Conservation (phyloP, 805 yeast species). For the Saccharomyces jurei region DNA sequence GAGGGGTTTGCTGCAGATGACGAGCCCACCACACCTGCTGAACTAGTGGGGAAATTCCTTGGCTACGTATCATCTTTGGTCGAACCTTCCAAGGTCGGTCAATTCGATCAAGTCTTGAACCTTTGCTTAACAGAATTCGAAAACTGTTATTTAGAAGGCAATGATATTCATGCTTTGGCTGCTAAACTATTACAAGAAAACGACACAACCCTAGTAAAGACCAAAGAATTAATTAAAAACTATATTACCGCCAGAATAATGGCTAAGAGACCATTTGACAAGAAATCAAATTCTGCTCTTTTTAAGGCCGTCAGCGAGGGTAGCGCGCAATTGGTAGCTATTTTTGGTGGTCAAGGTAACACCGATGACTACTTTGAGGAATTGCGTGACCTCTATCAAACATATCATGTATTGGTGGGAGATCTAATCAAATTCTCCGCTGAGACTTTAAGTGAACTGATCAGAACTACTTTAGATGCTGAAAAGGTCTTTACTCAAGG, state of each 20-base stretch:
- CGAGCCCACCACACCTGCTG: slow-evolving; percentile 82
- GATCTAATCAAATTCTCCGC: slow-evolving; percentile 70
- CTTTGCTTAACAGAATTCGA: slow-evolving; percentile 78
- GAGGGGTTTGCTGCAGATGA: slow-evolving; percentile 80
- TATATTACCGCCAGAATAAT: slow-evolving; percentile 58
- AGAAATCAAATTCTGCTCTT: slow-evolving; percentile 48
- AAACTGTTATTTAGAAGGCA: slow-evolving; percentile 61
- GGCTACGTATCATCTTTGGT: slow-evolving; percentile 56
- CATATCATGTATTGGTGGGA: slow-evolving; percentile 65
- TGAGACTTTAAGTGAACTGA: slow-evolving; percentile 55
- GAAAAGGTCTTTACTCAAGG: slow-evolving; percentile 91
- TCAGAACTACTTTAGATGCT: slow-evolving; percentile 60
- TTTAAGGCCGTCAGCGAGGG: slow-evolving; percentile 52
- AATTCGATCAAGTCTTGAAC: slow-evolving; percentile 60
- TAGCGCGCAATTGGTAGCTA: slow-evolving; percentile 62
- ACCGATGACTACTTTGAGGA: slow-evolving; percentile 97
- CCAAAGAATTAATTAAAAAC: slow-evolving; percentile 65
- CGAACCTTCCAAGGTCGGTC: slow-evolving; percentile 35
- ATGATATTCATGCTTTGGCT: slow-evolving; percentile 85
- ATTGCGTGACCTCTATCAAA: slow-evolving; percentile 72
- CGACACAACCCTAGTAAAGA: slow-evolving; percentile 59
- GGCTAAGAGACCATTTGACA: slow-evolving; percentile 41
- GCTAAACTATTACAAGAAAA: slow-evolving; percentile 51
- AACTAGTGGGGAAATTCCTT: slow-evolving; percentile 73
- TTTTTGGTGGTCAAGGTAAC: slow-evolving; percentile 99